Evolutionary conservation across 495 filamentous ascomycete genomes (phyloP), one percentile per base, ranked within the genome.

Genomic region (Trichoderma orchidacearum): DNA sequence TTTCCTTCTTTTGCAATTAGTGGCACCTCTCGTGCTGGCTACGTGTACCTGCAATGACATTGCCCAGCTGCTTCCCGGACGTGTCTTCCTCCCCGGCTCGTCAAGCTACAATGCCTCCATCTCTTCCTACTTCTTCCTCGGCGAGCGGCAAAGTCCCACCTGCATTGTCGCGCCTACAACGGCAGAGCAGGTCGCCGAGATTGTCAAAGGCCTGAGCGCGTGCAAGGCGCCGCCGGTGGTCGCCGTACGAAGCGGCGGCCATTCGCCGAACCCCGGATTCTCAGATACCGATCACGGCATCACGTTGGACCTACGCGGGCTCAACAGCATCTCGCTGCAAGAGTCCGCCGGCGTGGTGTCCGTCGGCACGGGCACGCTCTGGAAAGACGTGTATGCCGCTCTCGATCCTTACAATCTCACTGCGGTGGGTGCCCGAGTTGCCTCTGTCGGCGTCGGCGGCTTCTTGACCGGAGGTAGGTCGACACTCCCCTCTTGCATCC

Each of bases 321-420:
- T n/a, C n/a, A n/a, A n/a, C n/a, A n/a, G n/a, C n/a, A n/a, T n/a
- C n/a, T n/a, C n/a, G n/a, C n/a, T n/a, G n/a, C n/a, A n/a, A n/a
- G n/a, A n/a, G n/a, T n/a, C n/a, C n/a, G n/a, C n/a, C n/a, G n/a
- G 17, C 13, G 9, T 50, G 7, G 41, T 21, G 17, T 6, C 8
- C 18, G 17, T 50, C 41, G 13, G 23, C 13, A 12, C 41, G 13
- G 41, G 41, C 6, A 70, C 67, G 6, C 59, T 61, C 32, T 82
- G 79, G 79, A 36, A 45, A 12, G 66, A 77, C 30, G 75, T 80
- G 17, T 83, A 81, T 59, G 45, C 48, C 1, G 64, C 61, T 30
- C 66, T 82, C 4, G 68, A 67, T 5, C 54, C 64, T 1, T 62
- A 71, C 29, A 64, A 70, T 9, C 58, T 73, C 8, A 71, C 75